Conservation (phyloP, 805 yeast species). For the Metschnikowia dekortorum region DNA sequence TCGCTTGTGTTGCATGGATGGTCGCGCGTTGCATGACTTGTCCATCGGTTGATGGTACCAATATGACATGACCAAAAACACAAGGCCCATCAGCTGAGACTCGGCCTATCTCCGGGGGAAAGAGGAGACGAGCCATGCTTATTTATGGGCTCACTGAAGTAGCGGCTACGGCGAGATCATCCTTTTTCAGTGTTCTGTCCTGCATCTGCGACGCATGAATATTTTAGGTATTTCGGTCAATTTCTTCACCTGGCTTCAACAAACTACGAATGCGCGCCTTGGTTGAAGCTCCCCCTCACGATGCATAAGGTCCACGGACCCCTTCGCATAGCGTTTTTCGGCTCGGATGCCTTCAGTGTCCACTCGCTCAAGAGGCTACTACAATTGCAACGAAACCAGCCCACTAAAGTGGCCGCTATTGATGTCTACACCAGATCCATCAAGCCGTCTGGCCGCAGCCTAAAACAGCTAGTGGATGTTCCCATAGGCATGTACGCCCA, state of each 20-base stretch:
- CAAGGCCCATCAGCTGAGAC: too few species aligned
- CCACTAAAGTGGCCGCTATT: conserved; percentile 30
- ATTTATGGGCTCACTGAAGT: too few species aligned
- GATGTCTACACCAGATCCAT: conserved; percentile 63
- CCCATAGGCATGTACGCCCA: conserved; percentile 47
- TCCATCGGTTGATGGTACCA: too few species aligned
- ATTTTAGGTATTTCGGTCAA: too few species aligned
- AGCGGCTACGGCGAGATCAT: too few species aligned
- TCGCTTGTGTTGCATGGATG: too few species aligned
- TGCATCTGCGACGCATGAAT: too few species aligned
- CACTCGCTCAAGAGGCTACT: conserved; percentile 42
- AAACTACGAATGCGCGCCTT: background rate
- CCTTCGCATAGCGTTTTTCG: conserved; percentile 59
- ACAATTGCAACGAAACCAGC: conserved; percentile 14
- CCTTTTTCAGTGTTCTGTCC: too few species aligned
- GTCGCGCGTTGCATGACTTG: too few species aligned
- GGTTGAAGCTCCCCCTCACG: background rate
- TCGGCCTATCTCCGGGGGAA: too few species aligned
- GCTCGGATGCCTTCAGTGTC: conserved; percentile 70
- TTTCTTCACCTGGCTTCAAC: background rate
- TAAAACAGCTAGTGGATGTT: conserved; percentile 43
- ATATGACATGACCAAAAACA: too few species aligned
- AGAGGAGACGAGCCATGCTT: too few species aligned
- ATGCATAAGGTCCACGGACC: background rate
- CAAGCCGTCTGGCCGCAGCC: conserved; percentile 60